These are phyloP conservation scores for Hordeum pubiflorum DNA, from an alignment of 202 grass and related monocot species.

Conservation along the genomic window DNA sequence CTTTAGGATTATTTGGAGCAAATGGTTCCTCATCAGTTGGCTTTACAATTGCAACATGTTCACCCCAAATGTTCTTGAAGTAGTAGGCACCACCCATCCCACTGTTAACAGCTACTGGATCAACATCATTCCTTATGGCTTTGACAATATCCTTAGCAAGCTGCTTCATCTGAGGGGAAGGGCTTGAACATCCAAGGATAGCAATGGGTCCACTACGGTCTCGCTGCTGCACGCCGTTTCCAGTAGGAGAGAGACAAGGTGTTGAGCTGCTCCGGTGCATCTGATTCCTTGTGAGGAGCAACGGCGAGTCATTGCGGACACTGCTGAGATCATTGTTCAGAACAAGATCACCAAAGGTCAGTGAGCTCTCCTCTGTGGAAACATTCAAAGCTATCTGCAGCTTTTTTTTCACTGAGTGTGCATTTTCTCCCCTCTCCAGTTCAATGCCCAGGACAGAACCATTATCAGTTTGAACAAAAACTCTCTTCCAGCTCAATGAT, in stretches of 20 bases:
- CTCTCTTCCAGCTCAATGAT: slow-evolving; percentile 64
- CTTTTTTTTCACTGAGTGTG: slow-evolving; percentile 82
- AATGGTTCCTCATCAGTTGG: slow-evolving; percentile 99
- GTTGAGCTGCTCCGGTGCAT: slow-evolving; percentile 85
- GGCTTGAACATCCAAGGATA: slow-evolving; percentile 75
- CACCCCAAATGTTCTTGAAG: slow-evolving; percentile 63
- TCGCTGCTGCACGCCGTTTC: slow-evolving; percentile 47
- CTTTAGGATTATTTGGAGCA: slow-evolving; percentile 98
- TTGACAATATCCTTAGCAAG: slow-evolving; percentile 78
- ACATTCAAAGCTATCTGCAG: slow-evolving; percentile 79
- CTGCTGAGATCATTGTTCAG: slow-evolving; percentile 80
- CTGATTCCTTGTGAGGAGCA: slow-evolving; percentile 75
- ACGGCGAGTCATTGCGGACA: slow-evolving; percentile 80
- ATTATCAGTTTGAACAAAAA: slow-evolving; percentile 96
- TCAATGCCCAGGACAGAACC: slow-evolving; percentile 84
- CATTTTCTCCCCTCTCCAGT: slow-evolving; percentile 86
- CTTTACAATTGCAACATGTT: slow-evolving; percentile 89
- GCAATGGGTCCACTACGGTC: slow-evolving; percentile 79
- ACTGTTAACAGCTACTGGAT: slow-evolving; percentile 69
- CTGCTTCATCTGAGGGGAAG: slow-evolving; percentile 53
- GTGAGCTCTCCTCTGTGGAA: slow-evolving; percentile 77
- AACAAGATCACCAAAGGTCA: slow-evolving; percentile 82
- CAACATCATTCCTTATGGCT: slow-evolving; percentile 71
- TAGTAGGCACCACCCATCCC: slow-evolving; percentile 98
- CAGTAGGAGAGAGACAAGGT: slow-evolving; percentile 88